phyloP scores from a whole-genome alignment of 805 yeast species.

The Kuraishia floccosa region DNA sequence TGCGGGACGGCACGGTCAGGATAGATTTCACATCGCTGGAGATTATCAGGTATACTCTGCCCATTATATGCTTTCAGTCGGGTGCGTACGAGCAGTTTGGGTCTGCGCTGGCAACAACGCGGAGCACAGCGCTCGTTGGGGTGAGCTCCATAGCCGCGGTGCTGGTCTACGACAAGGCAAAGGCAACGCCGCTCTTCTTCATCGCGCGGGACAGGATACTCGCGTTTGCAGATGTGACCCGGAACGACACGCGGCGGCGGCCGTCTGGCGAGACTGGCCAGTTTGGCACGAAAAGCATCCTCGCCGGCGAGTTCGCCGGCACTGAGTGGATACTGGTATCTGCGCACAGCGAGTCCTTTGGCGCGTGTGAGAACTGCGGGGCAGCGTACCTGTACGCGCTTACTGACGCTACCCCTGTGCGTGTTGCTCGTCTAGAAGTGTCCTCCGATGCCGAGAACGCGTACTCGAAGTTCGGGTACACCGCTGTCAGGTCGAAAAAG shows the following conservation, averaged over 20 bases:
- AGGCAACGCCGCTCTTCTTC: not conserved
- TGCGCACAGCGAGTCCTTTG: conserved; percentile 16
- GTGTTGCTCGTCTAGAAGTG: conserved; percentile 8
- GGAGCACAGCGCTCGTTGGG: conserved; percentile 20
- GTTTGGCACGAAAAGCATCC: conserved; percentile 15
- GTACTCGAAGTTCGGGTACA: conserved; percentile 10
- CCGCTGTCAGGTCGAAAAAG: conserved; percentile 3
- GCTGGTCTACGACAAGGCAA: conserved; percentile 18
- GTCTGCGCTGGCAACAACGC: conserved; percentile 15
- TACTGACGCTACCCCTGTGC: not conserved
- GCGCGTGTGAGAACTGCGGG: conserved; percentile 25
- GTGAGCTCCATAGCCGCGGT: conserved; percentile 26
- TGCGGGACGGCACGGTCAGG: not conserved
- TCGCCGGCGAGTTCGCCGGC: conserved; percentile 9
- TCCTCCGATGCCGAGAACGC: conserved; percentile 2
- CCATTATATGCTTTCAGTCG: conserved; percentile 2
- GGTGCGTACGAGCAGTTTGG: conserved; percentile 32
- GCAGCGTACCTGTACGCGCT: conserved; percentile 18
- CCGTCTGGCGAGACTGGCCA: conserved; percentile 12
- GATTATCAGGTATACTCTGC: conserved; percentile 1
- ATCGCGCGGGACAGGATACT: not conserved
- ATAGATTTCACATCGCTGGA: conserved; percentile 4
- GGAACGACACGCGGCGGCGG: conserved; percentile 2
- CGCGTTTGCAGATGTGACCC: not conserved
- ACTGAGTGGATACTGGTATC: conserved; percentile 17